A percentile compares a stretch with the other conserved stretches of the same genome.
phyloP scores from a whole-genome alignment of 2,329 filamentous ascomycete species.

The Arthroderma uncinatum region DNA sequence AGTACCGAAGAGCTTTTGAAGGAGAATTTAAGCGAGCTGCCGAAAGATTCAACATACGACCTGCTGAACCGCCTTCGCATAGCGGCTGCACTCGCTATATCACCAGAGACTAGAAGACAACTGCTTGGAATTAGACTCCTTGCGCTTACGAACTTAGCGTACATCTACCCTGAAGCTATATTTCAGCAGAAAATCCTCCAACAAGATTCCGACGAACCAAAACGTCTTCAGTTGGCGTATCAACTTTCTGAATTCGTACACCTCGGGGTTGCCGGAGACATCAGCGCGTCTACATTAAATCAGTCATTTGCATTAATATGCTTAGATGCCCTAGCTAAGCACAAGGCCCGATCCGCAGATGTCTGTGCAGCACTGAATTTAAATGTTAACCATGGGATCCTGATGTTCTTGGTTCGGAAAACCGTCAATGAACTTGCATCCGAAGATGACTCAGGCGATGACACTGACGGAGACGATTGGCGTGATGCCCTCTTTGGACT shows the following conservation, averaged over 20 bases:
- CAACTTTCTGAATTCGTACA: constrained; percentile 89
- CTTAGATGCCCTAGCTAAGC: constrained; percentile 74
- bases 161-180: constrained; percentile 70
- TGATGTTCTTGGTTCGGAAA: constrained; percentile 87
- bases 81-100: constrained; percentile 64
- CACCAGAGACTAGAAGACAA: constrained; percentile 56
- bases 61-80: constrained; percentile 71
- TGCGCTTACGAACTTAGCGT: constrained; percentile 81
- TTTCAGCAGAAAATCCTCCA: constrained; percentile 79
- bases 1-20: constrained; percentile 30
- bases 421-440: constrained; percentile 69
- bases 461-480: constrained; percentile 72
- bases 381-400: constrained; percentile 88
- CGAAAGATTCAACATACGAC: constrained; percentile 66
- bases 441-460: constrained; percentile 47
- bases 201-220: constrained; percentile 79
- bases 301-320: constrained; percentile 73
- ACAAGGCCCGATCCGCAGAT: constrained; percentile 64
- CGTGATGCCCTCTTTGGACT: constrained; percentile 81
- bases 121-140: constrained; percentile 72
- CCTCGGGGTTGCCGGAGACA: constrained; percentile 59
- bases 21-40: constrained; percentile 50
- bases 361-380: constrained; percentile 85
- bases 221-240: constrained; percentile 77
- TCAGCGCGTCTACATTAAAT: constrained; percentile 58